Base-by-base conservation (phyloP, 345 rosid genomes). In the Physaria fendleri region DNA sequence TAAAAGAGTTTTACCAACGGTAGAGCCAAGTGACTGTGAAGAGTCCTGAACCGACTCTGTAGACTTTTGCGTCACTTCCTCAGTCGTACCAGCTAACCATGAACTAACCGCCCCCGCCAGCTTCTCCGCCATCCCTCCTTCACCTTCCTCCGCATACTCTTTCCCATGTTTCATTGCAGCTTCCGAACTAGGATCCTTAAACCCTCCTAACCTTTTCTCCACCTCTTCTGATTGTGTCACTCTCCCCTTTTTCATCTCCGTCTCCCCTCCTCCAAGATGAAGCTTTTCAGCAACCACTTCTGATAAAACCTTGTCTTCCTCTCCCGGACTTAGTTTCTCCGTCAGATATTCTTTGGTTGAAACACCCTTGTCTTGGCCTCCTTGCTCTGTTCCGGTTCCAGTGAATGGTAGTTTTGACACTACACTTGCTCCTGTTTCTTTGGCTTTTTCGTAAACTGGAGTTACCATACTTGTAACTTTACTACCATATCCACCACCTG, bases 281-380 rank as follows among this genome's bases (percentile, higher is more conserved):
- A 81, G 63, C 21, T 79, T 71, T 49, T 77, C 82, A 0, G 79
- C 27, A 17, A 88, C 85, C 37, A 82, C 71, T 41, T 85, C 82
- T 1, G 89, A 74, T 10, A 87, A 70, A 0, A 87, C 90, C 71
- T 41, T 81, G 33, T 87, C 92, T 67, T 76, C 98, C 34, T 85
- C 97, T 8, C 91, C 81, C 0, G 96, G 92, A 80, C 45, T 83
- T 38, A 91, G 16, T 58, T 85, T 91, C 68, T 85, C 90, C 2
- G 66, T 66, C 1, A 82, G 5, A 21, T 80, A 85, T 10, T 69
- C 77, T 69, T 41, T 85, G 45, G 80, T 61, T 0, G 96, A 74
- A 5, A 71, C 77, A 25, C 81, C 84, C 52, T 73, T 79, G 20
- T 81, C 80, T 65, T 80, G 73, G 25, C 45, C 74, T 29, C 45